Conservation (phyloP, 306 rosid species). For the Sophora flavescens region DNA sequence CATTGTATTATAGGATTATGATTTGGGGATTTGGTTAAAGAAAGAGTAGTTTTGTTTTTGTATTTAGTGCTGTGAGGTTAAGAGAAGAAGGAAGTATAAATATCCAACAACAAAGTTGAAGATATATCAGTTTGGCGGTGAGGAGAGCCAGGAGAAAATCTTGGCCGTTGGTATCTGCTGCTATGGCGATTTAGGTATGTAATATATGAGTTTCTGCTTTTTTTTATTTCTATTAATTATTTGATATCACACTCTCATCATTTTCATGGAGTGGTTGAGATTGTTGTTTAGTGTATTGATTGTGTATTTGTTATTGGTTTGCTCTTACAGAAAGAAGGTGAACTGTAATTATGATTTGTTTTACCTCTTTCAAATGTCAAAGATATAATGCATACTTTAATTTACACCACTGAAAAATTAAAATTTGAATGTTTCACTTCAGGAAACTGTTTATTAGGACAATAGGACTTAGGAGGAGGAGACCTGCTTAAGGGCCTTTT, state of each 20-base stretch:
- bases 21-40: too few relatives aligned
- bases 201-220: constrained; percentile 3
- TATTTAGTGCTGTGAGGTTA: constrained; percentile 2
- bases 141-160: too few relatives aligned
- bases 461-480: background rate
- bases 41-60: too few relatives aligned
- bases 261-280: background rate
- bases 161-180: too few relatives aligned
- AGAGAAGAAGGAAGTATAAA: background rate
- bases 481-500: background rate
- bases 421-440: constrained; percentile 14
- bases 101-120: background rate
- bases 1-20: constrained; percentile 16
- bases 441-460: constrained; percentile 25
- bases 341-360: constrained; percentile 13
- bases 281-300: constrained; percentile 11
- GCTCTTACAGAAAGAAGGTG: background rate
- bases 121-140: background rate
- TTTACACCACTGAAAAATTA: background rate
- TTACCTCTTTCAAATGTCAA: constrained; percentile 23
- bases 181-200: constrained; percentile 56
- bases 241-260: constrained; percentile 1
- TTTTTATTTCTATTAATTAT: constrained; percentile 18
- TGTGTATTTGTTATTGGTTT: background rate
- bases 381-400: background rate